Percentiles rank a stretch among this genome's conserved stretches.
Evolutionary conservation across 441 rosid genomes (phyloP).

Genomic region (Populus trichocarpa): DNA sequence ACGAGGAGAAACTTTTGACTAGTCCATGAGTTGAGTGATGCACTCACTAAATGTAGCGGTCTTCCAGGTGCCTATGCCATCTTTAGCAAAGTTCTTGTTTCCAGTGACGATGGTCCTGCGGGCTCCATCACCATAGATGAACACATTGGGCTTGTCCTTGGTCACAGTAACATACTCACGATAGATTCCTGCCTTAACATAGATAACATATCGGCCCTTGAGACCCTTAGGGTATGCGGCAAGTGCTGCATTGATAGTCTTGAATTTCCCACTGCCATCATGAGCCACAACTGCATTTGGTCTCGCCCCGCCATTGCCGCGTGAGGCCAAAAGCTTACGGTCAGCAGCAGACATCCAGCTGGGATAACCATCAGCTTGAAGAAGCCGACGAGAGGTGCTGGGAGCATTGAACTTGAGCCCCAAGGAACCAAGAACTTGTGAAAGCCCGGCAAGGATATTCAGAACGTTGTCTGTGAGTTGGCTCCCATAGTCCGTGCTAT

Average conservation of each 20-base stretch:
- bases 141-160: conserved; percentile 7
- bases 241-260: conserved; percentile 14
- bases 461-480: conserved; percentile 48
- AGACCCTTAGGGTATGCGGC: conserved; percentile 12
- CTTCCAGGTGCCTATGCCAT: conserved; percentile 12
- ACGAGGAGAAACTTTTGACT: neutral
- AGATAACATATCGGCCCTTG: conserved; percentile 11
- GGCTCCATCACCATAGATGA: conserved; percentile 18
- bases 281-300: conserved; percentile 21
- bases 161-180: neutral
- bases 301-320: neutral
- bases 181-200: conserved; percentile 22
- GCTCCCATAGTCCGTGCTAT: conserved; percentile 29
- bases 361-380: conserved; percentile 3
- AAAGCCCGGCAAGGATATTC: conserved; percentile 33
- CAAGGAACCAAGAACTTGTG: conserved; percentile 34
- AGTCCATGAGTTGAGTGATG: neutral
- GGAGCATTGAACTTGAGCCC: conserved; percentile 23
- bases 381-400: neutral
- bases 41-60: conserved; percentile 22
- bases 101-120: conserved; percentile 17
- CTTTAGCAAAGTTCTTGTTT: conserved; percentile 5
- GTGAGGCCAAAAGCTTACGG: conserved; percentile 8
- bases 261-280: conserved; percentile 20
- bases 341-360: conserved; percentile 15